Percentiles rank a stretch among this genome's conserved stretches.
These are phyloP conservation scores for Tephrocybe sp. DNA, from an alignment of 768 basidiomycete species.

Conservation along the genomic window DNA sequence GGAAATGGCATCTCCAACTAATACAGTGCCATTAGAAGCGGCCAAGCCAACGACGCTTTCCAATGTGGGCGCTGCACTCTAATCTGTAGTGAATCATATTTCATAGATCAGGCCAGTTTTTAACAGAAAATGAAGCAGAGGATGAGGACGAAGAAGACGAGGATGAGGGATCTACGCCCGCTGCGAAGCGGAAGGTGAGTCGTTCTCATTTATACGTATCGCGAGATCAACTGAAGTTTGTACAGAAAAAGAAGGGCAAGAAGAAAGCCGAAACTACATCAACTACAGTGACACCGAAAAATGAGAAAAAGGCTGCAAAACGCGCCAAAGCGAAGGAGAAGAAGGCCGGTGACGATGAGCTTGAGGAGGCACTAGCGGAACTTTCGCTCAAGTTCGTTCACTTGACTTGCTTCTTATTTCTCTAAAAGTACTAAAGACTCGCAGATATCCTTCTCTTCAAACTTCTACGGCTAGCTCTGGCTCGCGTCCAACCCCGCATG, in stretches of 20 bases:
- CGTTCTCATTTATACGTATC: neutral
- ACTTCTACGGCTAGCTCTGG: slow-evolving; percentile 15
- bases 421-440: neutral
- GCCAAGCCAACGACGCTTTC: too few species aligned
- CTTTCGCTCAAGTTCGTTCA: slow-evolving; percentile 68
- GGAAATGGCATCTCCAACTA: too few species aligned
- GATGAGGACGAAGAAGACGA: slow-evolving; percentile 28
- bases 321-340: slow-evolving; percentile 67
- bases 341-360: slow-evolving; percentile 69
- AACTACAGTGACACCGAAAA: slow-evolving; percentile 25
- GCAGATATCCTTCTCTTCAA: slow-evolving; percentile 55
- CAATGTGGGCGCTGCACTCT: too few species aligned
- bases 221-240: neutral
- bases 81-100: too few species aligned
- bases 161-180: slow-evolving; percentile 25
- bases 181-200: slow-evolving; percentile 40
- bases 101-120: too few species aligned
- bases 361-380: slow-evolving; percentile 84
- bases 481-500: slow-evolving; percentile 21
- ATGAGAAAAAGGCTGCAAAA: slow-evolving; percentile 61
- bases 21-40: too few species aligned
- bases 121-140: too few species aligned
- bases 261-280: slow-evolving; percentile 23
- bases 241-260: slow-evolving; percentile 39
- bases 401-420: neutral